Evolutionary conservation across 495 filamentous ascomycete species (phyloP).

Genomic region (Monascus purpureus): DNA sequence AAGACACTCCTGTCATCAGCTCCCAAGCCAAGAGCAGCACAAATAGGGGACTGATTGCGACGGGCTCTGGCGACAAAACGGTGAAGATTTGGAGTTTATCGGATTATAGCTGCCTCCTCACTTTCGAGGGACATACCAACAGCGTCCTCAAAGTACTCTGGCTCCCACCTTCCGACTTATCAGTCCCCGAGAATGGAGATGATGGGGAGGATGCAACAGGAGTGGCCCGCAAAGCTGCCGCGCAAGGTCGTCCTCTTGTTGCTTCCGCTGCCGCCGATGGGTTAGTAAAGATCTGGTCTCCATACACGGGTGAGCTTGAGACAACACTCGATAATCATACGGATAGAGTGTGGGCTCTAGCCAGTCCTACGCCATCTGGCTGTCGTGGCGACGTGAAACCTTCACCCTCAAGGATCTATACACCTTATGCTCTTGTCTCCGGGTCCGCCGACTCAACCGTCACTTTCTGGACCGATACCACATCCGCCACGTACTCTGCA

Average conservation of each 20-base stretch:
- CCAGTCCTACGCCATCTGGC: slow-evolving; percentile 46
- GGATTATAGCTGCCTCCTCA: slow-evolving; percentile 85
- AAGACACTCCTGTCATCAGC: slow-evolving; percentile 58
- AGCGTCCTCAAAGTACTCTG: slow-evolving; percentile 88
- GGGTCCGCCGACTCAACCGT: slow-evolving; percentile 80
- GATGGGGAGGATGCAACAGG: slow-evolving; percentile 21
- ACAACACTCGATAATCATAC: slow-evolving; percentile 91
- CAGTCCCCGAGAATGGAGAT: slow-evolving; percentile 14
- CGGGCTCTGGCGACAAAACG: slow-evolving; percentile 87
- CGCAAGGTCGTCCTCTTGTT: slow-evolving; percentile 40
- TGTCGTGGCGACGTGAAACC: slow-evolving; percentile 23
- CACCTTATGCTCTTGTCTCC: slow-evolving; percentile 60
- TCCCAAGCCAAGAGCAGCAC: slow-evolving; percentile 46
- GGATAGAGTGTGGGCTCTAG: slow-evolving; percentile 81
- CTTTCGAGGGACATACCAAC: slow-evolving; percentile 92
- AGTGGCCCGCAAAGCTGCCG: slow-evolving; percentile 8
- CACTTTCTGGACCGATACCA: slow-evolving; percentile 92
- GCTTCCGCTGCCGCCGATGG: slow-evolving; percentile 88
- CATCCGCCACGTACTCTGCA: slow-evolving; percentile 59
- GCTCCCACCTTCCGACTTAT: slow-evolving; percentile 49
- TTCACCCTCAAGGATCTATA: slow-evolving; percentile 13
- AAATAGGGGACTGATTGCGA: slow-evolving; percentile 61
- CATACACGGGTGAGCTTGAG: slow-evolving; percentile 60
- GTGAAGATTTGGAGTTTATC: slow-evolving; percentile 89
- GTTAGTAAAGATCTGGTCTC: slow-evolving; percentile 94